These are phyloP conservation scores for Starmerella sp. DNA, from an alignment of 805 yeast species.

Conservation along the genomic window DNA sequence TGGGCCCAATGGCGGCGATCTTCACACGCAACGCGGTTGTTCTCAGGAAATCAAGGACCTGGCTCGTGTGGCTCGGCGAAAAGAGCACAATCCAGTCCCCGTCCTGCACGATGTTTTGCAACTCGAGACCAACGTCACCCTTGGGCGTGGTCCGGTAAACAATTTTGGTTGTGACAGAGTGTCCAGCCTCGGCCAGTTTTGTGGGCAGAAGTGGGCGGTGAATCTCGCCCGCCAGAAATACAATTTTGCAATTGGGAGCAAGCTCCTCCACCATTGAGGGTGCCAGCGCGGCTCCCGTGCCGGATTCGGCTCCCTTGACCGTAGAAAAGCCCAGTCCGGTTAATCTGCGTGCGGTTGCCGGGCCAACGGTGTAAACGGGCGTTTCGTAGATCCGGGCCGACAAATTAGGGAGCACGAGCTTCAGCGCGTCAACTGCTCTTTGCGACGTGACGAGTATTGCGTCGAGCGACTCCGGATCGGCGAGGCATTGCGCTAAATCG, in stretches of 20 bases:
- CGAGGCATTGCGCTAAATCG: conserved; percentile 37
- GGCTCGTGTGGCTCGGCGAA: conserved; percentile 79
- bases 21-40: conserved; percentile 26
- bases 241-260: conserved; percentile 18
- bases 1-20: conserved; percentile 86
- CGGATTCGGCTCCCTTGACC: conserved; percentile 65
- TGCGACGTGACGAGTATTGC: conserved; percentile 77
- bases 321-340: conserved; percentile 50
- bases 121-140: conserved; percentile 34
- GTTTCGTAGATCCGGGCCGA: conserved; percentile 12
- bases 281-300: conserved; percentile 66
- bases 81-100: conserved; percentile 70
- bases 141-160: conserved; percentile 57
- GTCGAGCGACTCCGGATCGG: conserved; percentile 25
- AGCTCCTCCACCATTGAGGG: conserved; percentile 41
- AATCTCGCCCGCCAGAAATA: conserved; percentile 78
- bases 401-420: conserved; percentile 28
- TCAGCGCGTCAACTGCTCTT: conserved; percentile 75
- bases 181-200: conserved; percentile 36
- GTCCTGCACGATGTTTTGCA: conserved; percentile 21
- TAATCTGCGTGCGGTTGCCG: conserved; percentile 62
- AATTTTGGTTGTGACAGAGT: conserved; percentile 45
- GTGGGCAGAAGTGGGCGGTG: conserved; percentile 73
- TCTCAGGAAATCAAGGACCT: conserved; percentile 42
- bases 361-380: conserved; percentile 80